Base-by-base conservation (phyloP, 306 rosid species). In the Betula pendula region DNA sequence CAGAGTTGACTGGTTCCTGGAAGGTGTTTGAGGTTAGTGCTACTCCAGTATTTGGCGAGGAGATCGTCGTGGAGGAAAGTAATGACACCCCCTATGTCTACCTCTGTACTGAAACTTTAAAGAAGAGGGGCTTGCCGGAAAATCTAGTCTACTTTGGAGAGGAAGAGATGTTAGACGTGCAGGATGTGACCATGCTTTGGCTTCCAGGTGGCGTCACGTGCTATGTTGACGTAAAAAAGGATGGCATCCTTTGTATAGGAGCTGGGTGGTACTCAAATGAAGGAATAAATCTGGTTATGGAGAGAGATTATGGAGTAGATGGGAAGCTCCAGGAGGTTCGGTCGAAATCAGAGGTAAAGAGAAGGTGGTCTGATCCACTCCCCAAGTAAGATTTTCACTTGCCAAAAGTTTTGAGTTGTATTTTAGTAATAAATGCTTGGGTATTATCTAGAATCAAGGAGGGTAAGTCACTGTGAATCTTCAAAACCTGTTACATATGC, bases 251-350 rank as follows among this genome's bases (percentile, higher is more conserved):
- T 53, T 92, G 98, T 70, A 84, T 95, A 69, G 98, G 98, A 68
- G 93, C 89, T 65, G 96, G 97, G 35, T 95, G 98, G 97, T 92
- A 92, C 82, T 92, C 98, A 1, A 91, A 89, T 67, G 98, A 95
- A 87, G 97, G 98, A 71, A 84, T 95, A 79, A 95, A 95, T 80
- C 91, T 95, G 70, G 97, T 88, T 65, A 92, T 95, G 96, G 98
- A 95, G 77, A 87, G 98, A 88, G 97, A 92, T 85, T 95, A 95
- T 82, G 98, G 96, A 19, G 63, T 88, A 27, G 96, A 95, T 84
- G 98, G 97, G 48, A 89, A 87, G 77, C 97, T 95, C 11, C 90
- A 83, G 84, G 98, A 95, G 59, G 93, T 92, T 55, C 82, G 96
- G 59, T 90, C 67, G 47, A 95, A 92, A 83, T 50, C 96, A 0